Base-by-base conservation (phyloP, 2,329 filamentous ascomycete genomes). In the Calonectria multiphialidica region DNA sequence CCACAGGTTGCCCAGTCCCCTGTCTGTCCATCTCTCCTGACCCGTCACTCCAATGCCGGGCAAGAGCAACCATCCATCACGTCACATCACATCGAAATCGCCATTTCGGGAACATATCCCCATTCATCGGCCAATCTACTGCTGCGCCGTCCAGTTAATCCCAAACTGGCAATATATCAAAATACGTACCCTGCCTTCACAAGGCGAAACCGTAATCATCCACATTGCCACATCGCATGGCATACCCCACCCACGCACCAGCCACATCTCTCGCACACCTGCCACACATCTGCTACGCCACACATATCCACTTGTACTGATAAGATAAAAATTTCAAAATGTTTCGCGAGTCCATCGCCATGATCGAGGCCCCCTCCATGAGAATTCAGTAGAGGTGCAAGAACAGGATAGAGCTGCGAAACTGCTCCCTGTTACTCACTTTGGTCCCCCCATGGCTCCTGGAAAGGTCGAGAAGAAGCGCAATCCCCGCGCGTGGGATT, bases 401-500 rank as follows among this genome's bases (percentile, higher is more conserved):
- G 55, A 28, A 55, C 47, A 63, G 64, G 42, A 67, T 33, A 42
- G 30, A 23, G 47, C 50, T 37, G 10, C 23, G 47, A 63, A 30
- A n/a, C n/a, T 15, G 55, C 53, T 55, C 8, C 49, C 62, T 61
- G 65, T 21, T 30, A 53, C 16, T 25, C 10, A 21, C 40, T 18
- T 44, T 18, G 57, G 42, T 12, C 12, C 53, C n/a, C 33, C 16
- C 23, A 84, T 84, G 83, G 80, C 80, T 63, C 75, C 82, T 13
- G 78, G 73, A 77, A 84, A 83, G 70, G 74, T 73, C 25, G 76
- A 77, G 13, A 75, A 74, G 37, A 88, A 87, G 83, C 86, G 86
- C 80, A 86, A 88, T 68, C 82, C 86, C 64, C 83, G 90, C 75
- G 87, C 87, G 50, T 87, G 85, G 85, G 81, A 81, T 65, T 76